phyloP scores from a whole-genome alignment of 768 basidiomycete species.

The Boletus speciosus region DNA sequence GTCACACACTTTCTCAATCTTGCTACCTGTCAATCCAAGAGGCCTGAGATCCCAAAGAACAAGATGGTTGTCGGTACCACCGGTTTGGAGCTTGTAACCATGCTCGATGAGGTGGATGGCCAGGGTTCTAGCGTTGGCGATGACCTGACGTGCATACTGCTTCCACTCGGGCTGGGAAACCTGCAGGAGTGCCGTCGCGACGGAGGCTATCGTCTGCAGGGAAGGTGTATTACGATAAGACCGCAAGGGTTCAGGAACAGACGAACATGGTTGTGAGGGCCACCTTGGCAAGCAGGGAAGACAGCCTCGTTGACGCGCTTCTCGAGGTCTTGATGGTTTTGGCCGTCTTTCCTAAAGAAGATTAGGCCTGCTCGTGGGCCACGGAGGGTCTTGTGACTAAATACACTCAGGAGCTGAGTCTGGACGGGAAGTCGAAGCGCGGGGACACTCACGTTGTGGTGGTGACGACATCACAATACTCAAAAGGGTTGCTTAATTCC shows the following conservation, averaged over 20 bases:
- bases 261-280: conserved; percentile 94
- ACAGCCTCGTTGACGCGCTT: conserved; percentile 97
- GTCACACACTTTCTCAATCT: conserved; percentile 98
- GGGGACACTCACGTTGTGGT: conserved; percentile 77
- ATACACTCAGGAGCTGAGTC: neutral
- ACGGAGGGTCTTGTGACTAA: conserved; percentile 95
- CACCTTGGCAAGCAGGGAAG: conserved; percentile 99
- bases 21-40: conserved; percentile 93
- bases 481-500: conserved; percentile 88
- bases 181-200: conserved; percentile 91
- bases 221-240: neutral
- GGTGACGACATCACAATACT: conserved; percentile 95
- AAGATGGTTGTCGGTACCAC: conserved; percentile 96
- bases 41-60: conserved; percentile 98
- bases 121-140: conserved; percentile 80
- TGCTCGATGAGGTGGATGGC: conserved; percentile 65
- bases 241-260: neutral
- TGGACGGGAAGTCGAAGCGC: neutral
- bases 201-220: conserved; percentile 82
- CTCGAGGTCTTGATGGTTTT: conserved; percentile 82
- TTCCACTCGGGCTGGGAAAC: conserved; percentile 87
- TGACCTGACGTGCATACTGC: conserved; percentile 91
- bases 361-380: conserved; percentile 97
- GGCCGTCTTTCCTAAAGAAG: conserved; percentile 95
- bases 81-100: conserved; percentile 96